A percentile compares a stretch with the other conserved stretches of the same genome.
Conservation (phyloP, 257 asterid species). For the Capsicum baccatum region DNA sequence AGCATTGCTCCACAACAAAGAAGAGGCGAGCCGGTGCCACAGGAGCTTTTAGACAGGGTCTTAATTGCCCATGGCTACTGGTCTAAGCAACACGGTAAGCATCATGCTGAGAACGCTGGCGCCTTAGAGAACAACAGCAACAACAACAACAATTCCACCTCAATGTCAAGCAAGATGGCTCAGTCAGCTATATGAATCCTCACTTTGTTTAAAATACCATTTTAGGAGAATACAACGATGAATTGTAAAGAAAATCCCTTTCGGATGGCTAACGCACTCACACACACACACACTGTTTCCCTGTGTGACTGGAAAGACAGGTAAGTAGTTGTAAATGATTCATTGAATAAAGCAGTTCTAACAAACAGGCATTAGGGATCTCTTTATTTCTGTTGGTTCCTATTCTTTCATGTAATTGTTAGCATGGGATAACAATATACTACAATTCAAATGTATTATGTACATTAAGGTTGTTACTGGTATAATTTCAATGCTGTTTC, state of each 20-base stretch:
- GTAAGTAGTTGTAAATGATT: slow-evolving; percentile 48
- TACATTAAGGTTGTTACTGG: slow-evolving; percentile 12
- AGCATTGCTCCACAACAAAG: slow-evolving; percentile 93
- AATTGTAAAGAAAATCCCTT: slow-evolving; percentile 48
- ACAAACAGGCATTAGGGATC: slow-evolving; percentile 26
- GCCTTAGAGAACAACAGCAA: slow-evolving; percentile 33
- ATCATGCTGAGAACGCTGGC: slow-evolving; percentile 39
- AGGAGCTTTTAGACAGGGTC: slow-evolving; percentile 80
- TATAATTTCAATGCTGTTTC: not conserved
- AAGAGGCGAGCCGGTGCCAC: slow-evolving; percentile 93
- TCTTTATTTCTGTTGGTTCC: slow-evolving; percentile 29
- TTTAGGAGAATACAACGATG: slow-evolving; percentile 39
- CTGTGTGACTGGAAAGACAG: slow-evolving; percentile 39
- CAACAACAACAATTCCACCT: not conserved
- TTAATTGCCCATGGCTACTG: slow-evolving; percentile 72
- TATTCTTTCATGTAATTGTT: slow-evolving; percentile 30
- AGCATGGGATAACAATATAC: not conserved
- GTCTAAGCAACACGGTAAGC: slow-evolving; percentile 70
- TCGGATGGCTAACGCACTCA: slow-evolving; percentile 11
- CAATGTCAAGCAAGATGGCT: not conserved
- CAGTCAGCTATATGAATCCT: not conserved
- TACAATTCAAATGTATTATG: slow-evolving; percentile 9
- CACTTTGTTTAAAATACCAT: slow-evolving; percentile 41
- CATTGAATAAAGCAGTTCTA: slow-evolving; percentile 29
- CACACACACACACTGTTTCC: slow-evolving; percentile 37